Evolutionary conservation across 306 rosid species (phyloP), one percentile per base, ranked within the genome.

Genomic region (Trifolium repens): DNA sequence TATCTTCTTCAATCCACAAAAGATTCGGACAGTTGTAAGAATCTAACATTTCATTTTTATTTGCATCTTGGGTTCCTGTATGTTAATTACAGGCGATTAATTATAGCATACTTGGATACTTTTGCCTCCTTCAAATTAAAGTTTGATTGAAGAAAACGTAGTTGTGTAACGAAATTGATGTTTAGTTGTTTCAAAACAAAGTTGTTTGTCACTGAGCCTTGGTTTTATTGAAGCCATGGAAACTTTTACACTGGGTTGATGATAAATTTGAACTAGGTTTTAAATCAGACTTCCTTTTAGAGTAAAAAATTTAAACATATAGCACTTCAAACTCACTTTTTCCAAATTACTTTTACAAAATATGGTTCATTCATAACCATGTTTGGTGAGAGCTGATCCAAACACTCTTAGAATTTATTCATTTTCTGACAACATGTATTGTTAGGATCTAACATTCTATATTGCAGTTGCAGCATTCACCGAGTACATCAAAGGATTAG

Each of bases 391-490:
- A 7, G 68, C 26, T 32, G 46, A 7, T 62, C 46, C 8, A 35
- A 42, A 42, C 16, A 66, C 71, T 12, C 12, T 67, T 67, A 39
- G 32, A 39, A 40, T 40, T 65, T 39, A 8, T 9, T 63, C 44
- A 22, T 66, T 66, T 26, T 40, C 35, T 66, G 17, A 17, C 39
- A 39, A 17, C 52, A 1, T 39, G 70, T 39, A 39, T 16, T 16
- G 32, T 43, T 32, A 64, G 16, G 16, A 64, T 64, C 14, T 17
- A 64, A 9, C 64, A 11, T 71, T 72, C 27, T 58, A 26, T 71
- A 44, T 64, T 82, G 74, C 88, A 91, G 98, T 85, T 84, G 85
- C 87, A 3, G 84, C 93, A 59, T 94, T 94, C 78, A 94, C 96
- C 5, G 90, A 89, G 81, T 84, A 91, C 73, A 79, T 94, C 27